Evolutionary conservation across 2,329 filamentous ascomycete species (phyloP).

Genomic region (Diplodia seriata): DNA sequence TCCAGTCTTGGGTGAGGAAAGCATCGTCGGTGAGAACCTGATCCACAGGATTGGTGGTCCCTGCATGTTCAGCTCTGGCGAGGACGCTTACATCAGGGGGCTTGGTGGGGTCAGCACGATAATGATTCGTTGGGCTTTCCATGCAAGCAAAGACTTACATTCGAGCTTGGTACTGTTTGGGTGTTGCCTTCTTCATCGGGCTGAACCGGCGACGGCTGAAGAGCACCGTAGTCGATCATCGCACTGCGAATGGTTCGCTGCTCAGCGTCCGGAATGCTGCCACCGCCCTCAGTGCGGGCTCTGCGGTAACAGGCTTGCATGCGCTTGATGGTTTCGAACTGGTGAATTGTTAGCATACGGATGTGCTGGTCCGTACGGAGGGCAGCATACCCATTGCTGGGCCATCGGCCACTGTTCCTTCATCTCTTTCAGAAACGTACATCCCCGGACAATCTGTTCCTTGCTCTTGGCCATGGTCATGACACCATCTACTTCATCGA

Average conservation of each 20-base stretch:
- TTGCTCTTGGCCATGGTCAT: slow-evolving; percentile 44
- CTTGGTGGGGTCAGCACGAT: slow-evolving; percentile 1
- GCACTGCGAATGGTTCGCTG: slow-evolving; percentile 47
- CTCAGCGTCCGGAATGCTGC: slow-evolving; percentile 46
- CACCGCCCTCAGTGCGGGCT: slow-evolving; percentile 43
- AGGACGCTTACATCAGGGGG: not conserved
- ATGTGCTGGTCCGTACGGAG: not conserved
- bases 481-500: slow-evolving; percentile 39
- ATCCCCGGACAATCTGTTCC: slow-evolving; percentile 46
- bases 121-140: not conserved
- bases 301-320: slow-evolving; percentile 52
- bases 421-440: slow-evolving; percentile 50
- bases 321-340: slow-evolving; percentile 52
- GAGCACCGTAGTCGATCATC: slow-evolving; percentile 51
- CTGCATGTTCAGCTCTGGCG: not conserved
- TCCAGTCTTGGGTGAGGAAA: slow-evolving; percentile 43
- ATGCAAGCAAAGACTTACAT: not conserved
- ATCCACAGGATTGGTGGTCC: not conserved
- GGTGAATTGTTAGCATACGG: not conserved
- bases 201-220: slow-evolving; percentile 50
- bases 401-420: slow-evolving; percentile 52
- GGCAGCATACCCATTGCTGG: slow-evolving; percentile 44
- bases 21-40: slow-evolving; percentile 14
- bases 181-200: slow-evolving; percentile 39
- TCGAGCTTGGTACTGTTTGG: slow-evolving; percentile 2